Conservation (phyloP, 2,329 filamentous ascomycete species). For the Aspergillus sp. region DNA sequence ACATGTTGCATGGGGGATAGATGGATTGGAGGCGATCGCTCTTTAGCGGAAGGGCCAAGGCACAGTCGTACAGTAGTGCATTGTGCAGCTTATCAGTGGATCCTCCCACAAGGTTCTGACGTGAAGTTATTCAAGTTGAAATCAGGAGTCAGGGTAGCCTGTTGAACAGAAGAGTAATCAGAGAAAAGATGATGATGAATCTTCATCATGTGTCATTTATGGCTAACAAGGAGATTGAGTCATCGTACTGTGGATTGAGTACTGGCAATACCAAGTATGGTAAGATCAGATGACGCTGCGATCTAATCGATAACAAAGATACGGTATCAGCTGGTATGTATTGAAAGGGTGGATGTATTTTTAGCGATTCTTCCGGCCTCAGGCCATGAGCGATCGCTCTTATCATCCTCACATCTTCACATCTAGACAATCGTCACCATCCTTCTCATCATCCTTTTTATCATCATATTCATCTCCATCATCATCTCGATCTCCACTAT, state of each 20-base stretch:
- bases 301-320: too few relatives aligned
- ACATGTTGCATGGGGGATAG: background rate
- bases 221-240: too few relatives aligned
- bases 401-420: background rate
- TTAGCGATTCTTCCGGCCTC: conserved; percentile 1
- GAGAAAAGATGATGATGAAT: too few relatives aligned
- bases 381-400: conserved; percentile 1
- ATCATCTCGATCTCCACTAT: background rate
- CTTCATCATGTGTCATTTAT: too few relatives aligned
- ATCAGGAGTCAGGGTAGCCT: too few relatives aligned
- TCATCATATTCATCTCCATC: conserved; percentile 1
- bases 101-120: background rate
- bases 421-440: background rate
- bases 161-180: too few relatives aligned
- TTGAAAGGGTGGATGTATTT: too few relatives aligned
- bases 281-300: too few relatives aligned
- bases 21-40: background rate
- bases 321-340: too few relatives aligned
- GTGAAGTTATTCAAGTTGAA: background rate
- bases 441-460: conserved; percentile 2
- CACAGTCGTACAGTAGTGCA: background rate
- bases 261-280: too few relatives aligned
- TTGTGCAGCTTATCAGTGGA: background rate
- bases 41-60: too few relatives aligned
- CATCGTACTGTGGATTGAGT: too few relatives aligned